Percentiles rank a stretch among this genome's conserved stretches.
Conservation (phyloP, 352 stramenopile species). For the Globisporangium sylvaticum region DNA sequence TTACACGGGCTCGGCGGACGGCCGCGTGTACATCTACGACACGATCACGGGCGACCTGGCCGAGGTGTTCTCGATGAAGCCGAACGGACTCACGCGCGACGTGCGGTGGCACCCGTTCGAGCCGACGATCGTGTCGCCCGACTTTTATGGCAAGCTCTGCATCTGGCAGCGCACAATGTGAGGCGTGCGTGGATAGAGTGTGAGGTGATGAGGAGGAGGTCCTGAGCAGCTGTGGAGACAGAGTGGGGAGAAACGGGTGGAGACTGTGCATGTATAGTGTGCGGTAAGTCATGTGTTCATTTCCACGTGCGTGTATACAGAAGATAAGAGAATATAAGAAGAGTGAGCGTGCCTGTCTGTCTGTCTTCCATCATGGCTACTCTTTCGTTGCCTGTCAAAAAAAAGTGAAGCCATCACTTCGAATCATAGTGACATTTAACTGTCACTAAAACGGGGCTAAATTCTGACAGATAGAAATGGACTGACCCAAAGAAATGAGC, state of each 20-base stretch:
- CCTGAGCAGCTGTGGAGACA: neutral
- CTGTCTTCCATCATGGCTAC: neutral
- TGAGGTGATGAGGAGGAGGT: neutral
- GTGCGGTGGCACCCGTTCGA: constrained; percentile 84
- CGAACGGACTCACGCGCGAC: constrained; percentile 75
- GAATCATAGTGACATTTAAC: neutral
- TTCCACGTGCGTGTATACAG: neutral
- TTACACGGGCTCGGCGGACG: constrained; percentile 80
- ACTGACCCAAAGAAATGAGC: neutral
- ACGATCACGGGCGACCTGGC: constrained; percentile 63
- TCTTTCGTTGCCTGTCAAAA: neutral
- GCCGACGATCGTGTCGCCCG: constrained; percentile 74
- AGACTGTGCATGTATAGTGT: neutral
- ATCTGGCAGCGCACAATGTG: constrained; percentile 57
- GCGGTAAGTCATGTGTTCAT: neutral
- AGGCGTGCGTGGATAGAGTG: neutral
- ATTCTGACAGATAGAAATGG: too few species aligned
- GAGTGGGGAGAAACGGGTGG: neutral
- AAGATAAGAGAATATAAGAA: neutral
- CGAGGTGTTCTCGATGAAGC: constrained; percentile 77
- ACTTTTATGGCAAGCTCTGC: constrained; percentile 86
- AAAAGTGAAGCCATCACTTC: neutral
- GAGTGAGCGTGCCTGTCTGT: neutral
- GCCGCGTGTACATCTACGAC: constrained; percentile 83
- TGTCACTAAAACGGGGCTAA: neutral